phyloP scores from a whole-genome alignment of 495 filamentous ascomycete genomes.

The Aspergillus taichungensis region DNA sequence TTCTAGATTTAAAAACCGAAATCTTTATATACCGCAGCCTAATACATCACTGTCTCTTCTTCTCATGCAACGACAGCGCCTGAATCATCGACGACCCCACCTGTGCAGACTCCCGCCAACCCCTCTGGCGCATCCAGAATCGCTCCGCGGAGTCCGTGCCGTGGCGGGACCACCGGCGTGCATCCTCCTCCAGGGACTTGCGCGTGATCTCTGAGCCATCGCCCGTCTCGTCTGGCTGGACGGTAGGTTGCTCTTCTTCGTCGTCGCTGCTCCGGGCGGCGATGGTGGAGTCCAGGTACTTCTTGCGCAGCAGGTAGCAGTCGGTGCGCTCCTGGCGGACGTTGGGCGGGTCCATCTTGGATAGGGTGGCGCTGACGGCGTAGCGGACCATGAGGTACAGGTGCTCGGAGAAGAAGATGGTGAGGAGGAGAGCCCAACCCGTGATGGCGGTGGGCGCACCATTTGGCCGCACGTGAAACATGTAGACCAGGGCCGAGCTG shows the following conservation, averaged over 20 bases:
- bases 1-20: too few species aligned
- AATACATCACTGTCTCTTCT: conserved; percentile 47
- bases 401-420: conserved; percentile 82
- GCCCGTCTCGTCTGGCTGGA: conserved; percentile 4
- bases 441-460: conserved; percentile 53
- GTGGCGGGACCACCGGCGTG: conserved; percentile 44
- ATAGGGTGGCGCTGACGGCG: conserved; percentile 57
- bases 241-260: neutral
- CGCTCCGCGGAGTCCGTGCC: conserved; percentile 47
- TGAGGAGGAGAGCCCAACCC: conserved; percentile 74
- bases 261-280: conserved; percentile 24
- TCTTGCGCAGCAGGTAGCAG: conserved; percentile 63
- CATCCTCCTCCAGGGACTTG: conserved; percentile 56
- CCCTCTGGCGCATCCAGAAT: conserved; percentile 63
- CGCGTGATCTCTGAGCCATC: conserved; percentile 27
- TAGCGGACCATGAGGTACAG: conserved; percentile 67
- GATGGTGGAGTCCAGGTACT: conserved; percentile 48
- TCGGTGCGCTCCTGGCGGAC: conserved; percentile 72
- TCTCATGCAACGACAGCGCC: conserved; percentile 33
- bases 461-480: conserved; percentile 61
- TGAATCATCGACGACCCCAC: conserved; percentile 51
- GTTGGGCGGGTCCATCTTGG: conserved; percentile 77
- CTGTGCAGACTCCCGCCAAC: conserved; percentile 50
- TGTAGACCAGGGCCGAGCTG: conserved; percentile 73
- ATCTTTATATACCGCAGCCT: too few species aligned